Base-by-base conservation (phyloP, 805 yeast genomes). In the Lipomyces orientalis region DNA sequence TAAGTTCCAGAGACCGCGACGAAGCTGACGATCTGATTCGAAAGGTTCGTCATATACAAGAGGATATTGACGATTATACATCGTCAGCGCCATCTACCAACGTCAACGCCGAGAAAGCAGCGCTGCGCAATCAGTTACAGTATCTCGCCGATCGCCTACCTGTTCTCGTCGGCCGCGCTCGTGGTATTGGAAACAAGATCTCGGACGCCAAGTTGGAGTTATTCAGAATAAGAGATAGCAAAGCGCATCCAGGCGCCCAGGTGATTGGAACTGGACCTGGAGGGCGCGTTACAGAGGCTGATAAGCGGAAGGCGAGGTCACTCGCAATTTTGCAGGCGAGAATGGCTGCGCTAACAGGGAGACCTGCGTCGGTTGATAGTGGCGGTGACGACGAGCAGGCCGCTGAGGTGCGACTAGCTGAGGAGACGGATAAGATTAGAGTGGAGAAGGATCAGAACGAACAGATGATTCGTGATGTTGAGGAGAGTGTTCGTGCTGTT, bases 321-420 rank as follows among this genome's bases (percentile, higher is more conserved):
- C 89, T 90, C 75, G 96, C 94, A 54, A 80, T 88, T 65, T 82
- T 95, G 73, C 87, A 88, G 70, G 90, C 93, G 61, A 85, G 97
- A 73, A 93, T 94, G 97, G 97, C 97, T 35, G 91, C 94, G 2
- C 84, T 94, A 74, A 93, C 98, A 0, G 97, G 97, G 5, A 89
- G 88, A 74, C 81, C 85, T 7, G 80, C 83, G 2, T 79, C 83
- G 7, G 77, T 81, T 55, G 68, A 49, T 3, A 83, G 82, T 31
- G 77, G 74, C 14, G 83, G 82, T 33, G 86, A 87, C 52, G 85
- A 82, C 62, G 84, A 86, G 61, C 91, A 88, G 68, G 77, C 80
- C 6, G 80, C 81, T 16, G 73, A 70, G 61, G 52, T 59, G 57
- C 58, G 72, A 60, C 82, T 89, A 69, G 84, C 83, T 61, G 84